Evolutionary conservation across 805 yeast genomes (phyloP), one percentile per base, ranked within the genome.

Genomic region (Candida piceae): DNA sequence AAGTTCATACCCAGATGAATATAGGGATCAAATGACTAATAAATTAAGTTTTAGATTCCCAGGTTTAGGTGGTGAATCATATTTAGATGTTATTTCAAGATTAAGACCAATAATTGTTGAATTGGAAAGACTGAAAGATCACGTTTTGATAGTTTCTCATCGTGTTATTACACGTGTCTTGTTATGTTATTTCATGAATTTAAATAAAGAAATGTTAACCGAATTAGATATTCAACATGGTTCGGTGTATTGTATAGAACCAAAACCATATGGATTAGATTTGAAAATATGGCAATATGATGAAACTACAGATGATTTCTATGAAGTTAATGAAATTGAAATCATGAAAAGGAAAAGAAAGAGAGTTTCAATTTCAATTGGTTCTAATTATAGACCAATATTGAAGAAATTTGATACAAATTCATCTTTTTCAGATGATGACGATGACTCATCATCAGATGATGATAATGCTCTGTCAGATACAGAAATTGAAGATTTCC

Each of bases 41-140:
- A 60, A 49, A 35, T 39, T 63, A 16, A 42, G 54, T 12, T 62
- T 54, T 39, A 49, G 67, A 43, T 62, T 54, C 28, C 66, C 65
- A 2, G 67, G 67, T 11, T 33, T 55, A 15, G 63, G 64, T 7
- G 67, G 67, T n/a, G 67, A 62, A 38, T 62, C 67, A 2, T 60
- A 60, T 33, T 31, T 62, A 31, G 67, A 62, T 39, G 65, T 62
- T 19, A 59, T 62, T 13, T 49, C 60, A 17, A 41, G 67, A 24
- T 38, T 62, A 23, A 45, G 62, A 19, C 66, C 66, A 15, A 58
- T 62, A 9, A 62, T 62, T 28, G 51, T 59, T 16, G 67, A 62
- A 42, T 41, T 62, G 24, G 67, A 62, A 38, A 40, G 67, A 27
- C 39, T 59, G 23, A 52, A 57, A 30, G 64, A 60, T 33, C 62